A percentile compares a stretch with the other conserved stretches of the same genome.
Conservation (phyloP, 2,329 filamentous ascomycete species). For the Coleophoma crateriformis region DNA sequence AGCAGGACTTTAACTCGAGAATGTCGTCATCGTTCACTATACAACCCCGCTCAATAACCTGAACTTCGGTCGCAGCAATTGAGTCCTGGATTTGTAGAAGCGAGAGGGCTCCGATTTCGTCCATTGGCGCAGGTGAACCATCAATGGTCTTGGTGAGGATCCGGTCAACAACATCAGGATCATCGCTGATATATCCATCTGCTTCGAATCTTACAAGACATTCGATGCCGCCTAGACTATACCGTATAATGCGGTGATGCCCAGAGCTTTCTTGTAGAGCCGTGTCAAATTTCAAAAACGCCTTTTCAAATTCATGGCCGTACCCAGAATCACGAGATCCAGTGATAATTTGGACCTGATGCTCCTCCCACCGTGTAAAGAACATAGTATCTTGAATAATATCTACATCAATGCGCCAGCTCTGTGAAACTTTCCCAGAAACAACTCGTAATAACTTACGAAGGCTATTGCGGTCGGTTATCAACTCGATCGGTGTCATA, state of each 20-base stretch:
- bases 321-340: slow-evolving; percentile 17
- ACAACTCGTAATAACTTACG: slow-evolving; percentile 23
- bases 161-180: not conserved
- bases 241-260: slow-evolving; percentile 21
- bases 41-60: too few species aligned
- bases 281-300: slow-evolving; percentile 16
- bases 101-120: too few species aligned
- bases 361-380: slow-evolving; percentile 23
- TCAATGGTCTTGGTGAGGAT: too few species aligned
- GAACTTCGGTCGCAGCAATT: too few species aligned
- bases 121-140: too few species aligned
- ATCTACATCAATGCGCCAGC: slow-evolving; percentile 27
- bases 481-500: slow-evolving; percentile 18
- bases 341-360: slow-evolving; percentile 8
- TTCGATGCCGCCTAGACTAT: slow-evolving; percentile 19
- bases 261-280: slow-evolving; percentile 14
- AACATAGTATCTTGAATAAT: slow-evolving; percentile 28
- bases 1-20: too few species aligned
- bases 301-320: slow-evolving; percentile 26
- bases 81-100: too few species aligned
- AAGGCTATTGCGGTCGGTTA: slow-evolving; percentile 25
- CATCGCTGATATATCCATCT: slow-evolving; percentile 19
- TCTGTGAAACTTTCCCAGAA: slow-evolving; percentile 14
- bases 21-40: too few species aligned
- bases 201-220: slow-evolving; percentile 24